phyloP scores from a whole-genome alignment of 768 basidiomycete genomes.

The Dentipellis fragilis region DNA sequence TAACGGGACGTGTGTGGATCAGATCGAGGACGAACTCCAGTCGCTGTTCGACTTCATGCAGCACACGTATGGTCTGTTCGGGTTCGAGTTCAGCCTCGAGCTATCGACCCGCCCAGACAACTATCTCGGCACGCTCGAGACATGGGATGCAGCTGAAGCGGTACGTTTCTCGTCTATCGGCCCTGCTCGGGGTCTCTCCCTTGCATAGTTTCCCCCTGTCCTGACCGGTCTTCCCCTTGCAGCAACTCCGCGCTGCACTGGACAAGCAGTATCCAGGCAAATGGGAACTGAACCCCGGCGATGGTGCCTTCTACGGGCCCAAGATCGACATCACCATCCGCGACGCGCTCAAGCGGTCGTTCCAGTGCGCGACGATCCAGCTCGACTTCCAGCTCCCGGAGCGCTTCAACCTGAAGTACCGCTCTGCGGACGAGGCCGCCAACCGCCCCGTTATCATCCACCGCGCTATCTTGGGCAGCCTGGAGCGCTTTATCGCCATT shows the following conservation, averaged over 20 bases:
- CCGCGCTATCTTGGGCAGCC: conserved; percentile 86
- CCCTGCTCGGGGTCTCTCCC: neutral
- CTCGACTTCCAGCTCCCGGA: conserved; percentile 98
- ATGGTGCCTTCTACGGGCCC: conserved; percentile 98
- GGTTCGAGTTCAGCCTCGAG: conserved; percentile 89
- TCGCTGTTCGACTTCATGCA: conserved; percentile 92
- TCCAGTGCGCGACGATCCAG: conserved; percentile 98
- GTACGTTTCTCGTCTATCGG: conserved; percentile 29
- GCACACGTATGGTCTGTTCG: conserved; percentile 87
- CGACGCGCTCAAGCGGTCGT: conserved; percentile 85
- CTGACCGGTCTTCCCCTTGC: neutral
- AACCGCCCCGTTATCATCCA: conserved; percentile 95
- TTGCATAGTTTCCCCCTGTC: neutral
- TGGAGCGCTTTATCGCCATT: conserved; percentile 95
- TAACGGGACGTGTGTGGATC: neutral
- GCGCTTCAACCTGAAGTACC: conserved; percentile 91
- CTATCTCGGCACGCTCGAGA: conserved; percentile 77
- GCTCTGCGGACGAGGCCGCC: conserved; percentile 63
- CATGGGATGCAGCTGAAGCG: conserved; percentile 84
- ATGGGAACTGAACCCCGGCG: conserved; percentile 91
- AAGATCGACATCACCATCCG: conserved; percentile 97
- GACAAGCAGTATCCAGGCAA: conserved; percentile 79
- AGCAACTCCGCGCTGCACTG: conserved; percentile 81
- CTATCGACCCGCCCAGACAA: conserved; percentile 96
- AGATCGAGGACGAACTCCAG: conserved; percentile 84